Evolutionary conservation across 164 flowering plant species (phyloP), one percentile per base, ranked within the genome.

Genomic region (Chloranthus sessilifolius): DNA sequence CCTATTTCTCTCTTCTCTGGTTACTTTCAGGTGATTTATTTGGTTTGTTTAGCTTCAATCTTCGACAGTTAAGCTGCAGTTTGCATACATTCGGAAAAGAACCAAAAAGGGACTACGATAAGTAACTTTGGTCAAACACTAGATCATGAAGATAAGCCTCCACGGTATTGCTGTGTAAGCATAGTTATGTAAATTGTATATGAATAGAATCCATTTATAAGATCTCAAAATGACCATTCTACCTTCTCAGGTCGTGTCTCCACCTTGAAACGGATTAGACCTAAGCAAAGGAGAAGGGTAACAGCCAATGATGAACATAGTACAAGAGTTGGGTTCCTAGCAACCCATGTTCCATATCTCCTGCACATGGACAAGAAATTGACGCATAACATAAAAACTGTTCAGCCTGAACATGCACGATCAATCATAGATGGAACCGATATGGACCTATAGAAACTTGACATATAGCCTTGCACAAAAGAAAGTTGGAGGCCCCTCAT

Each of bases 241-340:
- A 94, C 99, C 97, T 94, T 94, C 61, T 87, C 96, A 52, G 99
- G 99, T 30, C 78, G 76, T 61, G 99, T 82, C 73, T 94, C 99
- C 59, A 94, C 99, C 72, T 87, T 63, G 61, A 89, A 83, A 44
- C 83, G 90, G 29, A 89, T 65, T 24, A 94, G 78, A 63, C 99
- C 97, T 43, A 87, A 48, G 69, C 96, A 89, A 27, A 94, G 88
- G 43, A 85, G 60, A 55, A 85, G 77, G 74, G 86, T 81, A 47
- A 78, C 47, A 28, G 69, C 76, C 65, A 94, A 39, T 1, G 99
- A 94, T 30, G 81, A 74, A 59, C 75, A 75, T 47, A 94, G 61
- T 3, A 85, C 82, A 34, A 83, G 74, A 33, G 70, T 68, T 14
- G 99, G 99, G 64, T 89, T 62, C 59, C 92, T 77, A 50, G 94